These are phyloP conservation scores for Rhizopogon salebrosus DNA, from an alignment of 768 basidiomycete species.

Conservation along the genomic window DNA sequence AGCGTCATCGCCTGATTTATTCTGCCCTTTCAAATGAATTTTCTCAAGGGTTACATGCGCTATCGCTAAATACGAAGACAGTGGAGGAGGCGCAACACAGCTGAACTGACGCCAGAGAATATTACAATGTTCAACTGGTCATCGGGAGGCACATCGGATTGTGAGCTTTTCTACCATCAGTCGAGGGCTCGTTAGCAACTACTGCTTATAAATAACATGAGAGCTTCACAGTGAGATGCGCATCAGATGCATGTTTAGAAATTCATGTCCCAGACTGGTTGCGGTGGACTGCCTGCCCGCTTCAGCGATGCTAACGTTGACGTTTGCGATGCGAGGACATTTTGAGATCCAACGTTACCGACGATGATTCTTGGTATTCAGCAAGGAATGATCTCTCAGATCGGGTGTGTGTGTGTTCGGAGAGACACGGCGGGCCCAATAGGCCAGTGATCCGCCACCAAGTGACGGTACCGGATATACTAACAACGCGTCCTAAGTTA, in stretches of 20 bases:
- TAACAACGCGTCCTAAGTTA: conserved; percentile 8
- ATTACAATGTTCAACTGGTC: not conserved
- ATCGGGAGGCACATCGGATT: not conserved
- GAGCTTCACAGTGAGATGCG: conserved; percentile 1
- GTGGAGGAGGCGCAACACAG: conserved; percentile 39
- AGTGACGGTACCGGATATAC: conserved; percentile 1
- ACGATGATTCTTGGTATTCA: not conserved
- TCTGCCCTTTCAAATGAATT: conserved; percentile 68
- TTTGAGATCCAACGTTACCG: not conserved
- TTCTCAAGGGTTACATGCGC: conserved; percentile 64
- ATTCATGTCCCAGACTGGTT: not conserved
- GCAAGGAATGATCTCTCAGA: not conserved
- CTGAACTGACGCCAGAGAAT: conserved; percentile 3
- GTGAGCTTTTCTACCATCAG: not conserved
- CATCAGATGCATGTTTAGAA: not conserved
- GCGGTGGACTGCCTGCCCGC: not conserved
- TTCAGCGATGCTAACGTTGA: not conserved
- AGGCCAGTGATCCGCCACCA: conserved; percentile 22
- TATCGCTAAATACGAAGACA: conserved; percentile 73
- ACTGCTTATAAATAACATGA: not conserved
- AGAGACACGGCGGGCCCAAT: not conserved
- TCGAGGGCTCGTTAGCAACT: not conserved
- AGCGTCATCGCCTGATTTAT: conserved; percentile 79
- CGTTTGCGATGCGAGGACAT: not conserved
- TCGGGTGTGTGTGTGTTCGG: not conserved